Evolutionary conservation across 1,284 basidiomycete genomes (phyloP).

Genomic region (Mycena sp.): DNA sequence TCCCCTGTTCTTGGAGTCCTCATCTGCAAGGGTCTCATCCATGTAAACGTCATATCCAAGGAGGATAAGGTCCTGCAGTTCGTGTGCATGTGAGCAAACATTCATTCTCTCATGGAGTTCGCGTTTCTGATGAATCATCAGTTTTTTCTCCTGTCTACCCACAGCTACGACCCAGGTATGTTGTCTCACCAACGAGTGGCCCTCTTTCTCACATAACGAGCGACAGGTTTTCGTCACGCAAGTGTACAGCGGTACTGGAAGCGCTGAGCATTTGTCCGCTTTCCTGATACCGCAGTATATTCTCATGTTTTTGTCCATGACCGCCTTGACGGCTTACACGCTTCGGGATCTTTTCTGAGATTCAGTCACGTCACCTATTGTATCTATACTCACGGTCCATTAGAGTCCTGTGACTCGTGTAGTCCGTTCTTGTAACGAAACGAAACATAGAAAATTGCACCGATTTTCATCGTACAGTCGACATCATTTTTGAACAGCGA

Average conservation of each 20-base stretch:
- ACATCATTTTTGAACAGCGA: too few relatives aligned
- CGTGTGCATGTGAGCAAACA: constrained; percentile 71
- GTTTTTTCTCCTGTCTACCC: constrained; percentile 72
- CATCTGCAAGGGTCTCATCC: constrained; percentile 63
- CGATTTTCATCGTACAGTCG: too few relatives aligned
- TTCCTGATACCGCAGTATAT: constrained; percentile 76
- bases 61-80: constrained; percentile 73
- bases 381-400: constrained; percentile 3
- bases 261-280: constrained; percentile 65
- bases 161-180: constrained; percentile 68
- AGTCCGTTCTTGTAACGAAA: not conserved
- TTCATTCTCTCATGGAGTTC: constrained; percentile 1
- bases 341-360: constrained; percentile 62
- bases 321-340: constrained; percentile 64
- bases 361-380: not conserved
- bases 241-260: constrained; percentile 72
- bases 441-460: too few relatives aligned
- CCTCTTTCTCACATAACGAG: not conserved
- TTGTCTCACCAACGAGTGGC: not conserved
- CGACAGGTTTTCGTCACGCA: constrained; percentile 69
- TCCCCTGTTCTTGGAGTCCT: constrained; percentile 76
- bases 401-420: not conserved
- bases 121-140: constrained; percentile 33
- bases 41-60: constrained; percentile 56
- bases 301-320: constrained; percentile 72